Base-by-base conservation (phyloP, 495 filamentous ascomycete genomes). In the Viridothelium virens region DNA sequence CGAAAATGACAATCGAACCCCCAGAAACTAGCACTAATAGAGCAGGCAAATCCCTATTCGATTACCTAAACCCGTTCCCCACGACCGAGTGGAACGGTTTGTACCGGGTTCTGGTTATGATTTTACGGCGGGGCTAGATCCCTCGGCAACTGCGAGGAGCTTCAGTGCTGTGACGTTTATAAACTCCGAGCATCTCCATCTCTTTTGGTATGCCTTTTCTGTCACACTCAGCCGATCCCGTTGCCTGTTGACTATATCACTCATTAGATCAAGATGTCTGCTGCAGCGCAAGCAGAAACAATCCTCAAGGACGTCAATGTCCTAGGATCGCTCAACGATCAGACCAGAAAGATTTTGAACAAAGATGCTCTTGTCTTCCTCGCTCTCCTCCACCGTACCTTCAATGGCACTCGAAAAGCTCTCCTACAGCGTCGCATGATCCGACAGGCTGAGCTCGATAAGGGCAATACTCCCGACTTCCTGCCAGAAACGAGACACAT, bases 401-500 rank as follows among this genome's bases (percentile, higher is more conserved):
- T 97, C 86, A 96, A 97, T 77, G 75, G 76, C 50, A 96, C 87
- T 48, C 90, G 94, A 78, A 96, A 97, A 78, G 83, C 87, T 33
- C 86, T 98, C 48, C 85, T 98, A 33, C 86, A 96, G 76, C 89
- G 91, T 71, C 91, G 94, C 64, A 81, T 87, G 70, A 79, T 87
- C 68, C 91, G 95, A 75, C 94, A 99, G 82, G 89, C 89, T 66
- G 92, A 97, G 82, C 87, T 97, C 68, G 95, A 99, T 80, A 90
- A 89, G 76, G 94, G 94, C 67, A 74, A 83, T 41, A 84, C 97
- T n/a, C 92, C 87, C 66, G 92, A 96, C 79, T 99, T 99, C 82
- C 86, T 97, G 41, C 90, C 92, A 68, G 91, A 97, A 84, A 97
- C 95, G 38, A 91, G 87, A 77, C 89, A 92, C 80, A 94, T 99